Evolutionary conservation across 768 basidiomycete genomes (phyloP), one percentile per base, ranked within the genome.

Genomic region (Lentinula sp.): DNA sequence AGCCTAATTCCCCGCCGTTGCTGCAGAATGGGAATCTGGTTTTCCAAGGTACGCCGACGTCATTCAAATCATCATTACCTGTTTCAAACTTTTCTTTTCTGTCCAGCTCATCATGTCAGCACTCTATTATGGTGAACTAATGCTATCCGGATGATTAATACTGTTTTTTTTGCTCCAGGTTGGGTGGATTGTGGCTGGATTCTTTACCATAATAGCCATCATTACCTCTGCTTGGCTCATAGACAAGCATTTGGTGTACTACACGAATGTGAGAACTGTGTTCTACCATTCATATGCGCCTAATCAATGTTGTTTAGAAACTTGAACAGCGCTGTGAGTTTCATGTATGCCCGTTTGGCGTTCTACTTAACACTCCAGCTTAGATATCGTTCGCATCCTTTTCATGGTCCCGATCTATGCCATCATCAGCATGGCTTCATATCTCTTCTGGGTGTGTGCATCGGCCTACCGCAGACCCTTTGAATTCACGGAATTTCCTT

Each of bases 331-430:
- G 88, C 55, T 86, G 87, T 87, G 65, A 37, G 80, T 65, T 6
- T 10, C 15, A 13, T 23, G 33, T 37, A 1, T 23, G 50, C 18
- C 9, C 15, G 9, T n/a, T 13, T 46, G 16, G 12, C 7, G n/a
- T 1, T 43, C 4, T 42, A 10, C 48, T 37, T 62, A 16, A 62
- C 45, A 15, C 43, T 39, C 61, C 7, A 52, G 61, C 18, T 41
- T 60, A 88, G 86, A 89, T 68, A 87, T 90, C 65, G 80, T 90
- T 52, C 85, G 90, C 8, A 73, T 91, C 18, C 78, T 93, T 23
- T 83, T 91, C 72, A 85, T 93, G 85, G 87, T 90, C 2, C 88
- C 89, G 2, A 77, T 90, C 36, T 93, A 93, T 68, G 84, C 87
- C 8, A 67, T 81, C 42, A 82, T 87, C 70, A 87, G 84, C 66